These are phyloP conservation scores for Phycomyces nitens DNA, from an alignment of 192 early-diverging fungal genomes.

Conservation along the genomic window DNA sequence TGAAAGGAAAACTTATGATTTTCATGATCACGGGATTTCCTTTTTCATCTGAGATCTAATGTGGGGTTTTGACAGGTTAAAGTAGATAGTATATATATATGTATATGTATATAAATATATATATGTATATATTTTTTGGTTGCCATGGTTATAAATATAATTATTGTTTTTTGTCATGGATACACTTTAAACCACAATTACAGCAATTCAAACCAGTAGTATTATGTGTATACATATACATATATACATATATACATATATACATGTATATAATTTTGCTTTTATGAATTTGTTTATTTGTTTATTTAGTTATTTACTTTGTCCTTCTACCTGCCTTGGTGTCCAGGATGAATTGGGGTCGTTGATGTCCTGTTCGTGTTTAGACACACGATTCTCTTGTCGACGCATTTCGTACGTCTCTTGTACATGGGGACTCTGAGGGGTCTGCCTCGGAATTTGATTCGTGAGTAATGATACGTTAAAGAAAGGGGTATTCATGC, in stretches of 20 bases:
- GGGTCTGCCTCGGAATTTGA: too few relatives aligned
- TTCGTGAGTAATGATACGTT: slow-evolving; percentile 2
- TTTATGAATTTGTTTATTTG: slow-evolving; percentile 2
- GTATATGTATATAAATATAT: background rate
- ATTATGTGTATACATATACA: background rate
- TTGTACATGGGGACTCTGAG: slow-evolving; percentile 6
- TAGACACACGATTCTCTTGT: slow-evolving; percentile 20
- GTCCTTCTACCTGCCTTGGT: too few relatives aligned
- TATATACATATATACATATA: background rate
- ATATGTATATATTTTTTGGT: too few relatives aligned
- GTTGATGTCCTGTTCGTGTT: slow-evolving; percentile 8
- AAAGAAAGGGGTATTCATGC: slow-evolving; percentile 16
- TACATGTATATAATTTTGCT: slow-evolving; percentile 1
- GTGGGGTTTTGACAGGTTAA: background rate
- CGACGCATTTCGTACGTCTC: slow-evolving; percentile 16
- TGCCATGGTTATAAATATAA: too few relatives aligned
- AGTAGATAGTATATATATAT: background rate
- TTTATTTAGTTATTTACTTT: slow-evolving; percentile 9
- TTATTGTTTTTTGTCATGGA: too few relatives aligned
- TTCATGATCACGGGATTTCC: background rate
- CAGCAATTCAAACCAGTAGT: too few relatives aligned
- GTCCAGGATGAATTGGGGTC: too few relatives aligned
- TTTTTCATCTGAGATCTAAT: background rate
- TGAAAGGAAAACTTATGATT: background rate
- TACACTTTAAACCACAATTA: too few relatives aligned